Percentiles rank a stretch among this genome's conserved stretches.
These are phyloP conservation scores for Geoglossum glabrum DNA, from an alignment of 495 filamentous ascomycete genomes.

Conservation along the genomic window DNA sequence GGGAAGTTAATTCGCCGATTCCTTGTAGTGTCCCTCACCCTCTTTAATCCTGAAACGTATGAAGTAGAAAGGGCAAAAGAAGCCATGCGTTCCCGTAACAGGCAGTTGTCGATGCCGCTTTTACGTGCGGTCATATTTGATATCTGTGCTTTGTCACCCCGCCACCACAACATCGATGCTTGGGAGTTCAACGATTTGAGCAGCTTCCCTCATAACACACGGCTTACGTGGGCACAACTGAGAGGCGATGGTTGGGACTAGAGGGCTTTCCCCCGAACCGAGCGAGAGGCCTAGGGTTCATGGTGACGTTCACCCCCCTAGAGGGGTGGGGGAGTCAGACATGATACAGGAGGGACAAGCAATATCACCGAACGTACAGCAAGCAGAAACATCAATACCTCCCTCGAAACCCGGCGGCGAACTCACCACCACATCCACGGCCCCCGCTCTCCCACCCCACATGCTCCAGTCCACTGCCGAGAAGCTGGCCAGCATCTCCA, in stretches of 20 bases:
- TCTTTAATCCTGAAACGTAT: too few relatives aligned
- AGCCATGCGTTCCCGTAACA: too few relatives aligned
- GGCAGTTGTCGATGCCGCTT: neutral
- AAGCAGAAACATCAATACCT: neutral
- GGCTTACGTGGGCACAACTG: too few relatives aligned
- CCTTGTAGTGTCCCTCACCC: too few relatives aligned
- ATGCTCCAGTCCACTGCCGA: slow-evolving; percentile 52
- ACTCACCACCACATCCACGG: neutral
- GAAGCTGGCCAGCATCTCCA: slow-evolving; percentile 52
- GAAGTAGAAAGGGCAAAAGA: too few relatives aligned
- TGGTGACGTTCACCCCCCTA: neutral
- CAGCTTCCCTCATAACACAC: too few relatives aligned
- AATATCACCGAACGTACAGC: neutral
- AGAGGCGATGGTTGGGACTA: neutral
- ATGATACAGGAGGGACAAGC: neutral
- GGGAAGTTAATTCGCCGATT: too few relatives aligned
- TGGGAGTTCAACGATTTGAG: too few relatives aligned
- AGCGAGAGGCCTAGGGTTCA: neutral
- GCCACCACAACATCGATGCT: too few relatives aligned
- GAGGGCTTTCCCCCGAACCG: neutral
- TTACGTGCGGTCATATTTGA: too few relatives aligned
- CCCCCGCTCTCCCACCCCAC: slow-evolving; percentile 29
- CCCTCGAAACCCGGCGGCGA: neutral
- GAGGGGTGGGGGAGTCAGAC: neutral
- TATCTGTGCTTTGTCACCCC: neutral